Percentiles rank a stretch among this genome's conserved stretches.
These are phyloP conservation scores for Candida labiduridarum DNA, from an alignment of 1,139 yeast genomes.

Conservation along the genomic window DNA sequence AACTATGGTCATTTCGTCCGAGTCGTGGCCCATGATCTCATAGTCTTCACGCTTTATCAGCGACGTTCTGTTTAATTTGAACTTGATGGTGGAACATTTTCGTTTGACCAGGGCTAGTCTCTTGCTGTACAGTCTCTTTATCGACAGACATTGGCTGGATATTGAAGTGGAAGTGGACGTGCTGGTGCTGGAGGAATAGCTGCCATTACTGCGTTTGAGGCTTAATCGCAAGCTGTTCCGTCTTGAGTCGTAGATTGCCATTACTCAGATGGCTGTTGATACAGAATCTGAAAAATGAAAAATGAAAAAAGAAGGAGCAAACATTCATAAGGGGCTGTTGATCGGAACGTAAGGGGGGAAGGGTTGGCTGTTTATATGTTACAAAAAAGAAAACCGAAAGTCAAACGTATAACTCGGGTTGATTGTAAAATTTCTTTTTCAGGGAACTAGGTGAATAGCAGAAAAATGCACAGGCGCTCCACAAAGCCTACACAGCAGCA, in stretches of 20 bases:
- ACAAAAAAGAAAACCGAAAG: too few species aligned
- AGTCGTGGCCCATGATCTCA: not conserved
- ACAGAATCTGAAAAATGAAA: too few species aligned
- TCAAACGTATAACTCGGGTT: too few species aligned
- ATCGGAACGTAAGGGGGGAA: too few species aligned
- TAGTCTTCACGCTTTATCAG: not conserved
- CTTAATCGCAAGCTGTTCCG: not conserved
- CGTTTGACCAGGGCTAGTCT: not conserved
- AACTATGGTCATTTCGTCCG: constrained; percentile 10
- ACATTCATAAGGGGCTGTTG: too few species aligned
- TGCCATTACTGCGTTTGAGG: not conserved
- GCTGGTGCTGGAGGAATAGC: not conserved
- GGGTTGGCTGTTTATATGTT: too few species aligned
- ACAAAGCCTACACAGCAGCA: too few species aligned
- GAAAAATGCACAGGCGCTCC: too few species aligned
- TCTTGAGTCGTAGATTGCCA: not conserved
- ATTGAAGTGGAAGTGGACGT: not conserved
- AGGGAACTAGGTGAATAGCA: too few species aligned
- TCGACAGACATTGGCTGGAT: not conserved
- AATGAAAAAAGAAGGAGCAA: too few species aligned
- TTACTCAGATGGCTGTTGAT: not conserved
- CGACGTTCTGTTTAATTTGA: not conserved
- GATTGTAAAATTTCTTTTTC: too few species aligned
- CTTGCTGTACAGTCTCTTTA: not conserved
- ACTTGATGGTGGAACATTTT: not conserved